These are phyloP conservation scores for Boletus rubropictus DNA, from an alignment of 768 basidiomycete genomes.

Conservation along the genomic window DNA sequence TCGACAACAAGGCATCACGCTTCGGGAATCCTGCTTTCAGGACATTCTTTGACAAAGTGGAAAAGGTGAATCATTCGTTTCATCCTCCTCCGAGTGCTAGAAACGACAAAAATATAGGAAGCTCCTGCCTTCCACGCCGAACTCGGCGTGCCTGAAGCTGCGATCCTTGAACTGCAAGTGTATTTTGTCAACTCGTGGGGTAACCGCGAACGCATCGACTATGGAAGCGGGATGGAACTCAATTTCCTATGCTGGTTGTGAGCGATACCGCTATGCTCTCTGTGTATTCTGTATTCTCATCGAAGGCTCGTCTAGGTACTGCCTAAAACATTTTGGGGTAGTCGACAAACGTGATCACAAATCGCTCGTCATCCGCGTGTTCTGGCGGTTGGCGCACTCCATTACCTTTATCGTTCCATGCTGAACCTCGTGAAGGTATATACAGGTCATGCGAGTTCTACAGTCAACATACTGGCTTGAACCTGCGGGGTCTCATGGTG, in stretches of 20 bases:
- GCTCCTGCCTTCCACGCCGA: conserved; percentile 57
- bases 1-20: conserved; percentile 84
- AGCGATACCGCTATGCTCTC: conserved; percentile 24
- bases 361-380: conserved; percentile 75
- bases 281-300: not conserved
- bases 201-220: conserved; percentile 86
- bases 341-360: conserved; percentile 59
- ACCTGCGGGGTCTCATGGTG: conserved; percentile 97
- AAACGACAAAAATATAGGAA: conserved; percentile 31
- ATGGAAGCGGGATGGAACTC: conserved; percentile 99
- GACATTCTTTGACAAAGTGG: conserved; percentile 80
- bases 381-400: conserved; percentile 64
- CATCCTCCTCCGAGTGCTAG: not conserved
- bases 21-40: conserved; percentile 98
- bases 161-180: conserved; percentile 61
- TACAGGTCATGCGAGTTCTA: conserved; percentile 74
- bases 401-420: not conserved
- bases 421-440: conserved; percentile 43
- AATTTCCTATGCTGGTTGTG: conserved; percentile 97
- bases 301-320: conserved; percentile 52
- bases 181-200: conserved; percentile 93
- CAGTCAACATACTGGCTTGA: conserved; percentile 97
- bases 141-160: conserved; percentile 50
- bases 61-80: conserved; percentile 42
- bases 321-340: conserved; percentile 67